Percentiles rank a stretch among this genome's conserved stretches.
Evolutionary conservation across 441 rosid genomes (phyloP).

Genomic region (Melastoma candidum): DNA sequence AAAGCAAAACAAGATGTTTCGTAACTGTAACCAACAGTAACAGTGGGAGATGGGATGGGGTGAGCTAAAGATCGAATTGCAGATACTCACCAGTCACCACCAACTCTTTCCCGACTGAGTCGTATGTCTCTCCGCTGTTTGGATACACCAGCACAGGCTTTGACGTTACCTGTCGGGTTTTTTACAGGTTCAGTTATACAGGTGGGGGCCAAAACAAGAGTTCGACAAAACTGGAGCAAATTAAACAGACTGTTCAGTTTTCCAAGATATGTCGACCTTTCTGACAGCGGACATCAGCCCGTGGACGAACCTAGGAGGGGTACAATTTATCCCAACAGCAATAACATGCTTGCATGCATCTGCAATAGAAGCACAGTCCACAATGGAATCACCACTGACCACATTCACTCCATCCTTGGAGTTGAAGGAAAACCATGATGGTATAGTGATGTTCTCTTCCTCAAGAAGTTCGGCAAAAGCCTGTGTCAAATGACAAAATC

Average conservation of each 20-base stretch:
- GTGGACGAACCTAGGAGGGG: too few relatives aligned
- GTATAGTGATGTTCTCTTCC: constrained; percentile 55
- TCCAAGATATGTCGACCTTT: constrained; percentile 30
- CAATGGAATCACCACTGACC: constrained; percentile 70
- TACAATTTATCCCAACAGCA: constrained; percentile 31
- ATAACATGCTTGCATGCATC: constrained; percentile 58
- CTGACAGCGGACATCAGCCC: constrained; percentile 41
- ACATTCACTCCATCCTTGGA: constrained; percentile 76
- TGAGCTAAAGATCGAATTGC: not conserved
- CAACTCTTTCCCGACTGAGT: constrained; percentile 64
- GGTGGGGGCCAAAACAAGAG: too few relatives aligned
- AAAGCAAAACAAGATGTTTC: too few relatives aligned
- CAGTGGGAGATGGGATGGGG: not conserved
- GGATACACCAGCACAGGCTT: constrained; percentile 83
- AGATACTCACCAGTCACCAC: constrained; percentile 65
- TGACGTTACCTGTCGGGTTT: constrained; percentile 44
- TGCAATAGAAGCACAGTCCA: constrained; percentile 60
- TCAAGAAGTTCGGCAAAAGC: constrained; percentile 71
- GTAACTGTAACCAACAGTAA: not conserved
- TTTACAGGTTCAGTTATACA: constrained; percentile 6
- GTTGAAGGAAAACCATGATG: constrained; percentile 85
- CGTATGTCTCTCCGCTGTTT: constrained; percentile 80
- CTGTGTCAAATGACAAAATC: constrained; percentile 17
- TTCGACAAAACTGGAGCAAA: too few relatives aligned
- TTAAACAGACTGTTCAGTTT: too few relatives aligned